Conservation (phyloP, 805 yeast genomes). For the Candida endomychidarum region DNA sequence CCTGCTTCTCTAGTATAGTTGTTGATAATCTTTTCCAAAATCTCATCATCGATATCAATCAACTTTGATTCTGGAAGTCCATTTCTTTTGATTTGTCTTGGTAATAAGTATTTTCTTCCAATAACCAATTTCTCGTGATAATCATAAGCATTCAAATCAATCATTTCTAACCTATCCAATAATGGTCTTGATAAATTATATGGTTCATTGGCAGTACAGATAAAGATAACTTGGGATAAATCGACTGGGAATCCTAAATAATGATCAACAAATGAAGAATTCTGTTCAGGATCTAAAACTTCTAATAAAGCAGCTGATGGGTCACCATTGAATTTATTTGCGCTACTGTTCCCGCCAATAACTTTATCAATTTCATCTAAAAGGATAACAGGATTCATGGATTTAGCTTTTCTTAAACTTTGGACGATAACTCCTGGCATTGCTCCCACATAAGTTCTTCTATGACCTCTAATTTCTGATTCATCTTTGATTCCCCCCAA, state of each 20-base stretch:
- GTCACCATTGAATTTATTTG: constrained; percentile 64
- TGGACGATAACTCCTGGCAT: constrained; percentile 84
- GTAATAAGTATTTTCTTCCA: constrained; percentile 65
- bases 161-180: constrained; percentile 80
- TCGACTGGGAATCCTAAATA: constrained; percentile 85
- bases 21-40: constrained; percentile 60
- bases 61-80: constrained; percentile 51
- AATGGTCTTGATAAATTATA: constrained; percentile 72
- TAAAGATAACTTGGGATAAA: constrained; percentile 73
- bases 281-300: constrained; percentile 89
- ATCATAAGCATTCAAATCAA: constrained; percentile 77
- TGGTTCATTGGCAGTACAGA: constrained; percentile 84
- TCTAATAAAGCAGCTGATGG: constrained; percentile 89
- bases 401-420: constrained; percentile 70
- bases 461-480: constrained; percentile 86
- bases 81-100: constrained; percentile 69
- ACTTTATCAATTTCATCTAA: constrained; percentile 86
- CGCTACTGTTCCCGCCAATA: constrained; percentile 50
- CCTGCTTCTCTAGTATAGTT: constrained; percentile 85
- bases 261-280: constrained; percentile 72
- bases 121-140: constrained; percentile 73
- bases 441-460: constrained; percentile 89
- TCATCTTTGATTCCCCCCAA: constrained; percentile 89
- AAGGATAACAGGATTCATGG: constrained; percentile 80
- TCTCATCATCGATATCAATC: constrained; percentile 49